These are phyloP conservation scores for Salvia hispanica DNA, from an alignment of 257 asterid genomes.

Conservation along the genomic window DNA sequence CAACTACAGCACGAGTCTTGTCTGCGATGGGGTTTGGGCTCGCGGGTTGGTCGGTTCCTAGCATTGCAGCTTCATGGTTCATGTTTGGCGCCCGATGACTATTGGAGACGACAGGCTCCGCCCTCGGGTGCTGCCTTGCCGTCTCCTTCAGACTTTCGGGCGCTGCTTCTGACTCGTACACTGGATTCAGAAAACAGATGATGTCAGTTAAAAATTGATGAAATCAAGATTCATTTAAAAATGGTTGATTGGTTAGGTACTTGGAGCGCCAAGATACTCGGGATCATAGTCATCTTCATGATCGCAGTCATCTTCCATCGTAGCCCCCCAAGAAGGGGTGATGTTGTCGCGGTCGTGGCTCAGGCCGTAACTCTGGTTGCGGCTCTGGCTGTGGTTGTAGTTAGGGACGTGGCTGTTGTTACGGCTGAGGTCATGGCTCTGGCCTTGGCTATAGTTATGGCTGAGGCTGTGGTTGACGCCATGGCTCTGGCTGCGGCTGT, in stretches of 20 bases:
- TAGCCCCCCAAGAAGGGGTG: conserved; percentile 50
- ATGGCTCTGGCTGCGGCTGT: too few species aligned
- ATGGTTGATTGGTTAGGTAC: conserved; percentile 40
- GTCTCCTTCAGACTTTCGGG: conserved; percentile 66
- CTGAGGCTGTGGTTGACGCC: background rate
- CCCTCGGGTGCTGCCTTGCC: conserved; percentile 87
- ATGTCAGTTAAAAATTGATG: background rate
- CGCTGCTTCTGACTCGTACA: conserved; percentile 91
- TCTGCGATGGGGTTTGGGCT: conserved; percentile 23
- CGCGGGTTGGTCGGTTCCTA: conserved; percentile 21
- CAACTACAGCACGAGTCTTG: conserved; percentile 42
- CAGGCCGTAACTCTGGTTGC: too few species aligned
- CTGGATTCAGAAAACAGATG: conserved; percentile 35
- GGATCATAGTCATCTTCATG: conserved; percentile 61
- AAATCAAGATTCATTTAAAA: background rate
- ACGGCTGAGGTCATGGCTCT: background rate
- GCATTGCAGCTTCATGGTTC: conserved; percentile 26
- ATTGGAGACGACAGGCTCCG: conserved; percentile 72
- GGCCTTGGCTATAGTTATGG: background rate
- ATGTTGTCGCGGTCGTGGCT: conserved; percentile 18
- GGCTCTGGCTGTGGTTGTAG: too few species aligned
- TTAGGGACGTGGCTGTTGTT: too few species aligned
- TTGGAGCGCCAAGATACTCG: conserved; percentile 96
- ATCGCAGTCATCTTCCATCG: conserved; percentile 46
- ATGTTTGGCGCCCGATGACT: conserved; percentile 44